Base-by-base conservation (phyloP, 805 yeast species). In the Pichia pseudocactophila region DNA sequence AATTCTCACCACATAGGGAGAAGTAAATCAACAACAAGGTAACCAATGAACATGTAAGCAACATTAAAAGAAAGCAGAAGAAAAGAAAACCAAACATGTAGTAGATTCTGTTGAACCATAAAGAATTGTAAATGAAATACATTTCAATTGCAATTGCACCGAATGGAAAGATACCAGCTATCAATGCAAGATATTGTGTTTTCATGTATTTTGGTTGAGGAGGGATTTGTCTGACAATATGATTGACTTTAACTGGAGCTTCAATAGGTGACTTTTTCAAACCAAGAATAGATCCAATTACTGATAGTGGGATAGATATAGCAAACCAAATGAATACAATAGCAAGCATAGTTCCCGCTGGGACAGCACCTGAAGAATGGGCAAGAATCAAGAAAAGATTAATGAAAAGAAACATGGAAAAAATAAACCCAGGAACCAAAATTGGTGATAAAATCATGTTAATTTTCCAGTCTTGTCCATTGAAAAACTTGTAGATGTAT, bases 61-160 rank as follows among this genome's bases (percentile, higher is more conserved):
- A 68, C 86, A 87, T 82, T 57, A 89, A 70, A n/a, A 81, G 49
- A 59, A 85, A 80, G 54, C 96, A 88, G 66, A 89, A 79, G 63
- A 89, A 85, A 52, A 90, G 68, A 72, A 90, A 92, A 11, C 97
- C 98, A 70, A 92, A 92, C 97, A 92, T 90, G 72, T 89, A 92
- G 70, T 77, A 92, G 50, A 89, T 80, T 61, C 85, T 76, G 71
- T 85, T 88, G 64, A 84, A 86, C 98, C 98, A 90, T 51, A 92
- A 65, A 27, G 96, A 86, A 40, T 85, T 75, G 68, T 85, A 80
- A 55, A 92, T 85, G 67, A 88, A 90, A 64, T 87, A 89, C 76
- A 92, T 76, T 67, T 92, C 97, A 43, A 92, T 92, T 19, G 96
- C 88, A 58, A 92, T 83, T 17, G 96, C 82, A 9, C 96, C 95